Base-by-base conservation (phyloP, 139 green algal genomes). In the Chlorella sp. region DNA sequence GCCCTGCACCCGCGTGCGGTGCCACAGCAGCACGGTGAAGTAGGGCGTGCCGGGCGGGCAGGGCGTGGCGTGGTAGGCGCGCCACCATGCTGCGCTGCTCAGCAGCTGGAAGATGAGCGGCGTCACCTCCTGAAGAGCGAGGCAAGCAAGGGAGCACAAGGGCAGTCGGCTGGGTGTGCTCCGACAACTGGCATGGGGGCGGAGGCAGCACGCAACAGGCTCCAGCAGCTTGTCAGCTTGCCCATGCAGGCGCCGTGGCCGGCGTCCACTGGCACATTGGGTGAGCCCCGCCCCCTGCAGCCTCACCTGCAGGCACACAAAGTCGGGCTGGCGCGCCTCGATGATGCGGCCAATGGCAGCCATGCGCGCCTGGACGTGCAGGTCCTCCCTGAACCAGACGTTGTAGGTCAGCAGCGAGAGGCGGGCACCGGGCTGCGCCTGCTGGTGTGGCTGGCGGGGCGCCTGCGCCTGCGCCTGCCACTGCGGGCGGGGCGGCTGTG, bases 331-430 rank as follows among this genome's bases (percentile, higher is more conserved):
- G n/a, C 73, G 73, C 16, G 67, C 38, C 43, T 84, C 28, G 38
- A 85, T 43, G 58, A 94, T 84, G 40, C 86, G 74, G 0, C 83
- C 92, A 20, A 95, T 88, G 58, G 84, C 92, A 11, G 69, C 80
- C 92, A 95, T 95, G 40, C 92, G 86, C 48, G 86, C 64, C 38
- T 83, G 44, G 73, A 95, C 26, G 4, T 75, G 85, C 16, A 94
- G 54, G 26, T 95, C 88, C 60, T 95, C 92, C 7, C 79, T 65
- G 56, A 95, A 95, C 91, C 91, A 94, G 26, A 92, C 80, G 36
- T 94, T 93, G 67, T 88, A 93, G 7, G 85, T 85, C 17, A 93
- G 86, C 48, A 92, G 30, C 6, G 41, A 76, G 40, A 87, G 48
- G 28, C 44, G 51, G 1, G 56, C 7, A 2, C 58, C n/a, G 1